Evolutionary conservation across 2,329 filamentous ascomycete genomes (phyloP).

Genomic region (Colletotrichum costaricense): DNA sequence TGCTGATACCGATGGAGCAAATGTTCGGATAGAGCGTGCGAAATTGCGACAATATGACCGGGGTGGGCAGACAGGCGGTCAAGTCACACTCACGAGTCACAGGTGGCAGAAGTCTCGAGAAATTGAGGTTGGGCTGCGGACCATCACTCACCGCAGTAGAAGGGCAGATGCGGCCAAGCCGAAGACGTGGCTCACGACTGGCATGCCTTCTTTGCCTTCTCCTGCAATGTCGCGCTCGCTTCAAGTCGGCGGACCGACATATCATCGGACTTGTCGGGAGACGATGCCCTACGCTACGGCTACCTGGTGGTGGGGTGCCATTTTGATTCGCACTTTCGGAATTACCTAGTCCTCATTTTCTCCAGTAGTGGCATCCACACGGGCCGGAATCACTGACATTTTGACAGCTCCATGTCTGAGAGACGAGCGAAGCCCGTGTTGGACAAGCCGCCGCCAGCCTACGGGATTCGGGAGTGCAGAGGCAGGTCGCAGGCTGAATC

Average conservation of each 20-base stretch:
- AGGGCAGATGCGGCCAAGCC: constrained; percentile 28
- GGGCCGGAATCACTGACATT: neutral
- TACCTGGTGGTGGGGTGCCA: neutral
- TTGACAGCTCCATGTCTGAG: neutral
- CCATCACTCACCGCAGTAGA: constrained; percentile 22
- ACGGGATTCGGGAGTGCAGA: neutral
- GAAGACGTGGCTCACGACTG: constrained; percentile 12
- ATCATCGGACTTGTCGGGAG: constrained; percentile 21
- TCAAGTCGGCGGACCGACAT: constrained; percentile 6
- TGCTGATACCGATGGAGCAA: neutral
- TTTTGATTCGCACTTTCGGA: neutral
- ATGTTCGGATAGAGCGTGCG: neutral
- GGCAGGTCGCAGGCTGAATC: neutral
- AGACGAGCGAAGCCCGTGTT: constrained; percentile 2
- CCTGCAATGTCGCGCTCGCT: neutral
- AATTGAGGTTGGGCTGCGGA: constrained; percentile 4
- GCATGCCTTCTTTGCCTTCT: neutral
- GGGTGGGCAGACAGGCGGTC: constrained; percentile 8
- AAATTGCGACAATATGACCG: neutral
- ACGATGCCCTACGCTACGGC: neutral
- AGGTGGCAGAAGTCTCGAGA: neutral
- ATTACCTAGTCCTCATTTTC: neutral
- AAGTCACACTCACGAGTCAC: neutral
- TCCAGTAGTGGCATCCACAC: neutral
- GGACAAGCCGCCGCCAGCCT: neutral